phyloP scores from a whole-genome alignment of 768 basidiomycete genomes.

The Solioccasus polychromus region DNA sequence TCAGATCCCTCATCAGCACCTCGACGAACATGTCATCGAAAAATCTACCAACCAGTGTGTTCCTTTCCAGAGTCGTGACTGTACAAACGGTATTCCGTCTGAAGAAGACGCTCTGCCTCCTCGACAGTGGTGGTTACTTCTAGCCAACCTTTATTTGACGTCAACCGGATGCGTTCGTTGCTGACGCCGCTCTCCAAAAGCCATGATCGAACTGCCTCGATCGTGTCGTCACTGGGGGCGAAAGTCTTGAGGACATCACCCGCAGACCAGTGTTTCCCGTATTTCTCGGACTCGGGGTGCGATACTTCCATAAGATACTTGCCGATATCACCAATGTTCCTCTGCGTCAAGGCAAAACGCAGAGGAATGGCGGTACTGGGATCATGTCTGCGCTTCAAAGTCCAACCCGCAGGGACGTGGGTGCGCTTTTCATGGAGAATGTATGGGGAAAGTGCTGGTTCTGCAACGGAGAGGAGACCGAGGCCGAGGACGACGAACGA shows the following conservation, averaged over 20 bases:
- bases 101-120: slow-evolving; percentile 34
- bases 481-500: slow-evolving; percentile 15
- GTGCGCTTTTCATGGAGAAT: slow-evolving; percentile 41
- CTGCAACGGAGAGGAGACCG: slow-evolving; percentile 17
- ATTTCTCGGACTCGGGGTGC: slow-evolving; percentile 31
- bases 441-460: slow-evolving; percentile 19
- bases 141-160: slow-evolving; percentile 24
- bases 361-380: slow-evolving; percentile 27
- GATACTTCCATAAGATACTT: slow-evolving; percentile 33
- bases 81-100: slow-evolving; percentile 34
- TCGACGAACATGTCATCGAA: neutral
- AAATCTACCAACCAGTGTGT: slow-evolving; percentile 26
- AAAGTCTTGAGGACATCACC: slow-evolving; percentile 27
- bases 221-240: slow-evolving; percentile 24
- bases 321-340: slow-evolving; percentile 27
- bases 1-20: slow-evolving; percentile 1
- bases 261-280: slow-evolving; percentile 32
- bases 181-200: slow-evolving; percentile 27
- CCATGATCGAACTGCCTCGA: slow-evolving; percentile 28
- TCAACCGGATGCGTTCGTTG: slow-evolving; percentile 18
- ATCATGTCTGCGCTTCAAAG: slow-evolving; percentile 35
- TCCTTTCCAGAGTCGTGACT: slow-evolving; percentile 26
- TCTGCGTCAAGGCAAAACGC: slow-evolving; percentile 33
- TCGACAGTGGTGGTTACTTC: slow-evolving; percentile 27
- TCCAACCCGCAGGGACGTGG: slow-evolving; percentile 36